Base-by-base conservation (phyloP, 441 rosid species). In the Flueggea neowawraea region DNA sequence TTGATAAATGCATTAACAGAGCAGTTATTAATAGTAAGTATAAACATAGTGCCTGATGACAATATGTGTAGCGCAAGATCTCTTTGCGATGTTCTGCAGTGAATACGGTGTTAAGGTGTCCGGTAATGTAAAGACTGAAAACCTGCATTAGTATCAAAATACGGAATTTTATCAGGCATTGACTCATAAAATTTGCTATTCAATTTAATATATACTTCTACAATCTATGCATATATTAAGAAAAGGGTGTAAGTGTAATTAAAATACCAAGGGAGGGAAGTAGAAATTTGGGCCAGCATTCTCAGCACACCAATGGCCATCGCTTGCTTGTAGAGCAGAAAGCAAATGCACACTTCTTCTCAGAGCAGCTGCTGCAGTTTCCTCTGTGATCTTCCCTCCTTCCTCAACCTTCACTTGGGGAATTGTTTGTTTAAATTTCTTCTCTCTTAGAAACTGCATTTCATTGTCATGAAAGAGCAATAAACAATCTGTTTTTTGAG, bases 61-160 rank as follows among this genome's bases (percentile, higher is more conserved):
- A 10, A 6, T 70, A 64, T 5, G 51, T 41, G 43, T 70, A 64
- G 0, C 69, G 62, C 5, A 70, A 41, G 2, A 55, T 55, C 16
- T 70, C 74, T 16, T 70, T 60, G 4, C 52, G 52, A 55, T 70
- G 69, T 52, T 70, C 74, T 1, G 52, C 49, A 10, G 58, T 10
- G 9, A 70, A 52, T 2, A 70, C 53, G 12, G 31, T n/a, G 14
- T 60, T 32, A 6, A 70, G 69, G 31, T 70, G 31, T 0, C 69
- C 65, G 0, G 65, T 60, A 5, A 70, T 48, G 10, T 70, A 60
- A 3, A 65, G 33, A 17, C 13, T 11, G 12, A 69, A 52, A 0
- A 54, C 68, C 69, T 69, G 52, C 57, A 17, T 14, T 28, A 16
- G 31, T 10, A 44, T 41, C 6, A 5, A 16, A 31, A 28, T 32